phyloP scores from a whole-genome alignment of 2,329 filamentous ascomycete genomes.

The Leptographium wingfieldii region DNA sequence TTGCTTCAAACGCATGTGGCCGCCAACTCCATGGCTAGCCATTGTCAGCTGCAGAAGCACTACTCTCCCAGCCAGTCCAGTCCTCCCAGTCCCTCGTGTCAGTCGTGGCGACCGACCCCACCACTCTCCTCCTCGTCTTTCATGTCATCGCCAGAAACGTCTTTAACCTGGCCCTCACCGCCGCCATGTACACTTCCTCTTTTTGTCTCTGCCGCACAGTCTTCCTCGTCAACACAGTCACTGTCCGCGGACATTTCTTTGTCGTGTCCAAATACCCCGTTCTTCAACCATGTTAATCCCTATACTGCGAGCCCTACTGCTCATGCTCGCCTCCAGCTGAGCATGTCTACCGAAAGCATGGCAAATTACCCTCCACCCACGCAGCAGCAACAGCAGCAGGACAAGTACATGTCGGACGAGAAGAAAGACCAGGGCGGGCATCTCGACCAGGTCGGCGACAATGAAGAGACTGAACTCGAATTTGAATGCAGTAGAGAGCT shows the following conservation, averaged over 20 bases:
- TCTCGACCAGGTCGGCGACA: not conserved
- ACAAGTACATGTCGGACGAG: not conserved
- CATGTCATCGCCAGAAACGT: not conserved
- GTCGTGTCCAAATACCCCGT: not conserved
- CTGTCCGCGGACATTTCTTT: not conserved
- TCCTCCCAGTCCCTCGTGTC: not conserved
- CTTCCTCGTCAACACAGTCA: not conserved
- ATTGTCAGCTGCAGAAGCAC: not conserved
- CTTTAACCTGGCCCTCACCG: not conserved
- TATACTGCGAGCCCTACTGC: not conserved
- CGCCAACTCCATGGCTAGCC: not conserved
- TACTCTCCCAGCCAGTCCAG: not conserved
- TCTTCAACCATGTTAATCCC: not conserved
- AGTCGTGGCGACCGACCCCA: not conserved
- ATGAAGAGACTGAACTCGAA: not conserved
- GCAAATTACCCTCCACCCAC: not conserved
- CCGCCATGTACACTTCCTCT: not conserved
- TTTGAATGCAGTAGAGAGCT: slow-evolving; percentile 3
- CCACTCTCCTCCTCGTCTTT: not conserved
- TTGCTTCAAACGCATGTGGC: not conserved
- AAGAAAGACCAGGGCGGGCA: slow-evolving; percentile 11
- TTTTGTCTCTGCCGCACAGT: not conserved
- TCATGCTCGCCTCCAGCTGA: not conserved
- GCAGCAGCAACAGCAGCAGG: not conserved
- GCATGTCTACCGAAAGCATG: not conserved